phyloP scores from a whole-genome alignment of 495 filamentous ascomycete genomes.

The Pyrenula massariospora region DNA sequence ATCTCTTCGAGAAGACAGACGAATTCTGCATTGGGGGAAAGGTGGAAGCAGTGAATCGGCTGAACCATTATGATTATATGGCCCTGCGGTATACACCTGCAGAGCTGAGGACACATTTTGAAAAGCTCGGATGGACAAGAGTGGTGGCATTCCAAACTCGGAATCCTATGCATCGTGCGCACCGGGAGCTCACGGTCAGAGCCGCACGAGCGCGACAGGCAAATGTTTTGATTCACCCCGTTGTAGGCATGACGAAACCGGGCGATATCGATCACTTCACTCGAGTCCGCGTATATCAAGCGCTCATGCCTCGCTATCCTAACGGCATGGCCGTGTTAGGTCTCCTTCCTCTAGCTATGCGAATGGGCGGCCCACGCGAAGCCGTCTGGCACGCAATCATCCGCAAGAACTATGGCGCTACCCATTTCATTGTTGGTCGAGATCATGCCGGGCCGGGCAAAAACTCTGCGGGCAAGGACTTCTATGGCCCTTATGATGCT shows the following conservation, averaged over 20 bases:
- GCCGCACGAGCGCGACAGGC: constrained; percentile 90
- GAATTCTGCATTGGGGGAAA: constrained; percentile 94
- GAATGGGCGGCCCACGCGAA: constrained; percentile 96
- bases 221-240: constrained; percentile 97
- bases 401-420: constrained; percentile 97
- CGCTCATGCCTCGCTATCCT: constrained; percentile 90
- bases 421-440: constrained; percentile 97
- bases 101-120: constrained; percentile 90
- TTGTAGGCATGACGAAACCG: constrained; percentile 95
- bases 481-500: constrained; percentile 98
- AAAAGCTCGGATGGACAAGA: constrained; percentile 94
- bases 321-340: constrained; percentile 98
- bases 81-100: constrained; percentile 91
- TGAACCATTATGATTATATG: constrained; percentile 98
- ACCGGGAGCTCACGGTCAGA: constrained; percentile 92
- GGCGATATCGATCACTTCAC: constrained; percentile 99
- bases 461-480: constrained; percentile 91
- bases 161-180: constrained; percentile 98
- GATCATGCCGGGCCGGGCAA: constrained; percentile 96
- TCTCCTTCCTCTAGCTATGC: constrained; percentile 92
- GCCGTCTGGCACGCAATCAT: constrained; percentile 99
- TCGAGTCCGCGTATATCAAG: constrained; percentile 95
- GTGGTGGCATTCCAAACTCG: constrained; percentile 97
- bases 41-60: constrained; percentile 82
- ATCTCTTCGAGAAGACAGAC: constrained; percentile 64